A percentile compares a stretch with the other conserved stretches of the same genome.
Conservation (phyloP, 1,284 basidiomycete genomes). For the Ustilago crameri region DNA sequence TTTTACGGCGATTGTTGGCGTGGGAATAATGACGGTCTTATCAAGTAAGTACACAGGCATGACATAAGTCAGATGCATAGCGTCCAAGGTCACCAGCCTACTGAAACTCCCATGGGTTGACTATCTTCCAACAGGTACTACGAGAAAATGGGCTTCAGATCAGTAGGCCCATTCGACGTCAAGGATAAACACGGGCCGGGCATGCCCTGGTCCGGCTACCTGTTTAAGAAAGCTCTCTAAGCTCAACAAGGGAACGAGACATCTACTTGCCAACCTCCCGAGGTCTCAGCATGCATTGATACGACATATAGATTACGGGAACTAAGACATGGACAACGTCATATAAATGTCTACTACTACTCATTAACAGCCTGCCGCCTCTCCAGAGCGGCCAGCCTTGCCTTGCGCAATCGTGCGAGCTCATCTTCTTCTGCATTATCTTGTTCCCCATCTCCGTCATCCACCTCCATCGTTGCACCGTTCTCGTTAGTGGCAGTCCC, state of each 20-base stretch:
- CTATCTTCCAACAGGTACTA: constrained; percentile 30
- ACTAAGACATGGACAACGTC: too few species aligned
- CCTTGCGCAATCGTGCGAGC: constrained; percentile 20
- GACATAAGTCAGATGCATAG: too few species aligned
- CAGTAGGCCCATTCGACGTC: constrained; percentile 34
- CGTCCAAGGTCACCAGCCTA: too few species aligned
- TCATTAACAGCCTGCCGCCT: constrained; percentile 8
- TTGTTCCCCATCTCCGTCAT: not conserved
- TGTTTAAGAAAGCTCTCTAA: constrained; percentile 14
- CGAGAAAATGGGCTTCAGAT: constrained; percentile 27
- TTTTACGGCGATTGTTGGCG: constrained; percentile 48
- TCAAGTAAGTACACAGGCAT: constrained; percentile 21
- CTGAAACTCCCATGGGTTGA: too few species aligned
- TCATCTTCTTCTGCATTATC: constrained; percentile 12
- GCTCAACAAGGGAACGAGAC: not conserved
- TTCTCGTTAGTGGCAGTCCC: not conserved
- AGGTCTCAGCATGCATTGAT: too few species aligned
- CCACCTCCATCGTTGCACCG: not conserved
- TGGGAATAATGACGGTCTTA: constrained; percentile 32
- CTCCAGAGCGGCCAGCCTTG: constrained; percentile 35
- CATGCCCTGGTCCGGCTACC: constrained; percentile 36
- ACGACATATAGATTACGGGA: too few species aligned
- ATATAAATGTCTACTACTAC: not conserved
- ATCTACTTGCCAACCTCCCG: too few species aligned
- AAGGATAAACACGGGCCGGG: constrained; percentile 39